Evolutionary conservation across 1,139 yeast genomes (phyloP).

Genomic region (Hyphopichia pseudoburtonii): DNA sequence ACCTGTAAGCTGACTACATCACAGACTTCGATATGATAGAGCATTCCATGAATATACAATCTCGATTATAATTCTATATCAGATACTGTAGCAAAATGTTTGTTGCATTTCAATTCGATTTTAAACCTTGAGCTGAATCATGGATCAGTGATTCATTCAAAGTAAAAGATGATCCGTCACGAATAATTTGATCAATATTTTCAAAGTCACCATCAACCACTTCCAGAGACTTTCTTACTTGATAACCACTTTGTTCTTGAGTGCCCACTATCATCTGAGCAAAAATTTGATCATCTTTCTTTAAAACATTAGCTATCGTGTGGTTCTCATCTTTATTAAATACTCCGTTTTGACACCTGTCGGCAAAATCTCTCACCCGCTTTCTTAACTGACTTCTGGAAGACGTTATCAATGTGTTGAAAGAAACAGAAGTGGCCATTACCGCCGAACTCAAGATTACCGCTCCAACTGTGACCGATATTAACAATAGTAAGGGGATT

Average conservation of each 20-base stretch:
- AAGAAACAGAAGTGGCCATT: constrained; percentile 3
- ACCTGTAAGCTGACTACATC: no score
- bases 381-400: constrained; percentile 2
- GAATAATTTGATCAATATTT: neutral
- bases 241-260: constrained; percentile 1
- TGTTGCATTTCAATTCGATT: neutral
- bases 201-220: neutral
- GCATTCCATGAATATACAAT: no score
- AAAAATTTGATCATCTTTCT: constrained; percentile 2
- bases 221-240: constrained; percentile 1
- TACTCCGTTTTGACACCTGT: constrained; percentile 3
- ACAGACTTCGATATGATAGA: no score
- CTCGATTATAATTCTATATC: no score
- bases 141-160: neutral
- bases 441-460: constrained; percentile 3
- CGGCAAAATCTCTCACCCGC: constrained; percentile 6
- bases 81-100: neutral
- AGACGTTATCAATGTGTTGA: neutral
- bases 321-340: no score
- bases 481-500: neutral
- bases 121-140: neutral
- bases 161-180: neutral
- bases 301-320: neutral
- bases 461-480: constrained; percentile 1
- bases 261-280: constrained; percentile 5